These are phyloP conservation scores for Saccharomyces hybrid DNA, from an alignment of 1,139 yeast genomes.

Conservation along the genomic window DNA sequence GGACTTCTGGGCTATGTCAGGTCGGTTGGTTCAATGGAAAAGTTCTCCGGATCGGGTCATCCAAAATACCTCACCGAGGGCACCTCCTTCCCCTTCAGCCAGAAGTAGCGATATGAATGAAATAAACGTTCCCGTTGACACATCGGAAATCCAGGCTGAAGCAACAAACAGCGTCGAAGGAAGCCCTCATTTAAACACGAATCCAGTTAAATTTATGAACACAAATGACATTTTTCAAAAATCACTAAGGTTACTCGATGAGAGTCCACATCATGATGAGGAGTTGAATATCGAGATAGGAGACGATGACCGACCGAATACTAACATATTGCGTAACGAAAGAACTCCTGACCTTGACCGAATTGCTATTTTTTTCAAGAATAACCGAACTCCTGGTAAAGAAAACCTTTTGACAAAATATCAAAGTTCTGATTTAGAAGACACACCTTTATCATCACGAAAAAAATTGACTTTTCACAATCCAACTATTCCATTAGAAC, in stretches of 20 bases:
- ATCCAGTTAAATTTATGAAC: constrained; percentile 5
- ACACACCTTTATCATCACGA: constrained; percentile 17
- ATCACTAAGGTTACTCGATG: not conserved
- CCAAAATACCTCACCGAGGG: not conserved
- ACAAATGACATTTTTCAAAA: constrained; percentile 4
- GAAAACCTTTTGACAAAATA: constrained; percentile 11
- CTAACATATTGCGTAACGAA: constrained; percentile 9
- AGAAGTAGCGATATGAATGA: not conserved
- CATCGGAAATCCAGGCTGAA: not conserved
- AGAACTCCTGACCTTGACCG: constrained; percentile 28
- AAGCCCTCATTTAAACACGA: not conserved
- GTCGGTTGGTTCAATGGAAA: not conserved
- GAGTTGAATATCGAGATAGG: not conserved
- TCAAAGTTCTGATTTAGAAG: constrained; percentile 15
- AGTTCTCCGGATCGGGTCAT: not conserved
- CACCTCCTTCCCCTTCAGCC: not conserved
- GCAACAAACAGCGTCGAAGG: not conserved
- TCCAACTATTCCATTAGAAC: not conserved
- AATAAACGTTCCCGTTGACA: not conserved
- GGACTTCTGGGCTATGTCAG: not conserved
- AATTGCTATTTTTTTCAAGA: constrained; percentile 21
- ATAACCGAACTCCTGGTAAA: constrained; percentile 13
- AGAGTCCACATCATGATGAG: not conserved
- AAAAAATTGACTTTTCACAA: not conserved
- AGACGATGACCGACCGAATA: not conserved